Evolutionary conservation across 768 basidiomycete genomes (phyloP).

Genomic region (Imleria badia): DNA sequence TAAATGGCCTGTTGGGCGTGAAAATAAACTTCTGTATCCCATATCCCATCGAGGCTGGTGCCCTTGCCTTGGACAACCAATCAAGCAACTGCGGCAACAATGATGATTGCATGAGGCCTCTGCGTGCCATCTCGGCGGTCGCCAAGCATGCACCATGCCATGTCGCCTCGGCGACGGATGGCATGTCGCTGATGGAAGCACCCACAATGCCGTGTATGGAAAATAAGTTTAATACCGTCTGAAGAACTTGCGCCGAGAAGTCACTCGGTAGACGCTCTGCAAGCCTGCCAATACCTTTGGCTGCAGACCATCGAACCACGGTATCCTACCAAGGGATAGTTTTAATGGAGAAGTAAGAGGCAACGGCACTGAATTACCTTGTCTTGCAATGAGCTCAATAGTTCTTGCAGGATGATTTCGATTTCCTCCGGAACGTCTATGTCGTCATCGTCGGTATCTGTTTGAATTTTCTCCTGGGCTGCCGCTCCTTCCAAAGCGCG

Average conservation of each 20-base stretch:
- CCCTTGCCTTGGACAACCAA: constrained; percentile 76
- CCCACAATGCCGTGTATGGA: constrained; percentile 66
- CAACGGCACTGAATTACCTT: constrained; percentile 48
- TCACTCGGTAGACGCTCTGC: constrained; percentile 75
- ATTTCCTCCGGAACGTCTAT: constrained; percentile 76
- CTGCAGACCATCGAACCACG: constrained; percentile 89
- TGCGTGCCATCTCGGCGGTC: constrained; percentile 87
- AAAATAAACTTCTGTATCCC: constrained; percentile 12
- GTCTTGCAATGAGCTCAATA: constrained; percentile 77
- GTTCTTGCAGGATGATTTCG: constrained; percentile 68
- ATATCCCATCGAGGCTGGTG: constrained; percentile 5
- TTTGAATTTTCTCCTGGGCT: constrained; percentile 5
- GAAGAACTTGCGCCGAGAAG: constrained; percentile 78
- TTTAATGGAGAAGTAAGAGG: neutral
- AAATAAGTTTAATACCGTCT: constrained; percentile 76
- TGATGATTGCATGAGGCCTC: constrained; percentile 63
- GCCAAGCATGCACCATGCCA: constrained; percentile 97
- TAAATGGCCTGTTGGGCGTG: constrained; percentile 65
- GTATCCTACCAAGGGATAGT: constrained; percentile 67
- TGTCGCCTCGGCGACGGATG: constrained; percentile 76
- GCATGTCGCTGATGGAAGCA: constrained; percentile 66
- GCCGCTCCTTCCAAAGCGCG: constrained; percentile 24
- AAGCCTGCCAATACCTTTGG: constrained; percentile 88
- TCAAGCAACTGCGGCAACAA: constrained; percentile 63
- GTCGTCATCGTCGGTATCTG: constrained; percentile 38